Base-by-base conservation (phyloP, 2,329 filamentous ascomycete genomes). In the Beauveria pseudobassiana region DNA sequence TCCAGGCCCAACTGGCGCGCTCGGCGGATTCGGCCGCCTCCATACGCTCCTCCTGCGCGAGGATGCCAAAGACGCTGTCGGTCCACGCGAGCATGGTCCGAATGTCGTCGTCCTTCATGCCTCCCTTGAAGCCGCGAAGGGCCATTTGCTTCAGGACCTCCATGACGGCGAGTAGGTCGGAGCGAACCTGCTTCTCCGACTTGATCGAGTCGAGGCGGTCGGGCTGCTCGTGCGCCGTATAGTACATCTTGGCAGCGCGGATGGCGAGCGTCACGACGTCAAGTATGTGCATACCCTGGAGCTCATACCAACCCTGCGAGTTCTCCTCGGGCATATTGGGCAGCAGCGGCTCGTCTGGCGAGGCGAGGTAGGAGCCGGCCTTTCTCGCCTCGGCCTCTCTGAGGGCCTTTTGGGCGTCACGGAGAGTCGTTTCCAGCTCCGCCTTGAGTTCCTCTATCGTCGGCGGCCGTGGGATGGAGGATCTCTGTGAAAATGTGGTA, bases 221-320 rank as follows among this genome's bases (percentile, higher is more conserved):
- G 1, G 93, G 91, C 59, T 93, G 83, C 69, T 96, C 90, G 72
- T 98, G 95, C 4, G 91, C 85, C 0, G 93, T 97, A 75, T 99
- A 98, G 77, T 98, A 99, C 69, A 96, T 88, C 76, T 96, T 96
- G 57, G 95, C 95, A 1, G 93, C 92, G 58, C 92, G 86, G 67
- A 99, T 98, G n/a, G 93, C 93, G 59, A 98, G 81, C 1, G 95
- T 99, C 71, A 95, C 89, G 59, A 96, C 87, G 72, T 98, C 93
- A 61, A 98, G 83, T 43, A 99, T 86, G 69, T 96, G 90, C 79
- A 98, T 86, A 20, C 93, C 95, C 73, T 96, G 91, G 24, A 96
- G 82, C 74, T 97, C 91, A 72, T 89, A 85, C 87, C 89, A 96
- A 9, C 86, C 87, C 66, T 86, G 84, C 22, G 80, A 70, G 49